Evolutionary conservation across 768 basidiomycete genomes (phyloP), one percentile per base, ranked within the genome.

Genomic region (Kwoniella pini): DNA sequence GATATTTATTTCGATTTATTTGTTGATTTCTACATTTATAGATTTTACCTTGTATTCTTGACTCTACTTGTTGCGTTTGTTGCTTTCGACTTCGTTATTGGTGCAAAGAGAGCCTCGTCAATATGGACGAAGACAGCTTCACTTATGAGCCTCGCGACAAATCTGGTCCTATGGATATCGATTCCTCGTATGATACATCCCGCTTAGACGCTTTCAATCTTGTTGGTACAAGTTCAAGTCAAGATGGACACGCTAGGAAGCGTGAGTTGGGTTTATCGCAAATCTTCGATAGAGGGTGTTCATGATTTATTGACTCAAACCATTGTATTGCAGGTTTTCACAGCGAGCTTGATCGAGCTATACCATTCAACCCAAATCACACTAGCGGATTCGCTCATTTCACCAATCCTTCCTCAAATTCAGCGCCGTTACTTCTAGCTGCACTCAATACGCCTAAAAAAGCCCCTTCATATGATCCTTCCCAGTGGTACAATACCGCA

Each of bases 121-220:
- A 36, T 9, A 57, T 57, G 55, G 55, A 57, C 55, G 55, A 57
- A 26, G 55, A 57, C 22, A 48, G 30, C 45, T 57, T 31, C 45
- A 36, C 44, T 2, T 65, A 67, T 54, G 59, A 65, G 27, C 62
- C 49, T 2, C 31, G 64, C n/a, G 71, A 70, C 42, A 69, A 48
- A 27, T 70, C 64, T 7, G 65, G 57, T 19, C 69, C 71, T 4
- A 75, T 75, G 74, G 71, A 75, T 38, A 59, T 72, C 33, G 71
- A 75, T 51, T 62, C 65, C 7, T 52, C 57, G 26, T 49, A 56
- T 19, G 64, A 59, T 39, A 62, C 57, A 6, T 40, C 57, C n/a
- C 38, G 59, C 17, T 40, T 61, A n/a, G 59, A 61, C 59, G 59
- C 59, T 22, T 61, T 46, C 45, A 61, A 48, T 31, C 36, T 54